Evolutionary conservation across 495 filamentous ascomycete genomes (phyloP).

Genomic region (Daldinia grandis): DNA sequence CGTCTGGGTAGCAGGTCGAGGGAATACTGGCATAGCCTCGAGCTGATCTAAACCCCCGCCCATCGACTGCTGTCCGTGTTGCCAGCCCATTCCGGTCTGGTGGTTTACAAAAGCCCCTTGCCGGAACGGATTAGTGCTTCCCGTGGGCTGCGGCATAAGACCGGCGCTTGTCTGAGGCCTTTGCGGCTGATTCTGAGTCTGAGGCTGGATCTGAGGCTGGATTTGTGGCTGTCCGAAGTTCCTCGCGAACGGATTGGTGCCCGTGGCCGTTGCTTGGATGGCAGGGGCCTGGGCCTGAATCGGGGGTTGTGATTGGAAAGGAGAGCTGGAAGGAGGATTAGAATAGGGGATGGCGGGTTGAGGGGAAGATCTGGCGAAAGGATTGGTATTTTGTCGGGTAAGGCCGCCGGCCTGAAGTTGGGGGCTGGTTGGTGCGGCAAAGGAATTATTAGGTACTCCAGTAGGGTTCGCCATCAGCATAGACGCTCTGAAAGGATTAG

Average conservation of each 20-base stretch:
- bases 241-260: constrained; percentile 76
- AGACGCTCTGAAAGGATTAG: constrained; percentile 90
- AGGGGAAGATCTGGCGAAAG: constrained; percentile 72
- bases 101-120: constrained; percentile 89
- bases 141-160: constrained; percentile 73
- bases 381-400: constrained; percentile 80
- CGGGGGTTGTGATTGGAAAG: constrained; percentile 59
- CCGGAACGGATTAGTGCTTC: constrained; percentile 94
- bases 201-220: constrained; percentile 20
- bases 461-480: constrained; percentile 71
- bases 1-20: constrained; percentile 70
- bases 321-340: constrained; percentile 57
- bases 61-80: constrained; percentile 76
- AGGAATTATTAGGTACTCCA: constrained; percentile 48
- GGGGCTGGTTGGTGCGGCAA: constrained; percentile 46
- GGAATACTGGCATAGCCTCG: constrained; percentile 85
- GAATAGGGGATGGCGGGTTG: constrained; percentile 57
- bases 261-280: constrained; percentile 69
- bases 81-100: constrained; percentile 86
- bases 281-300: constrained; percentile 56
- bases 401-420: constrained; percentile 51
- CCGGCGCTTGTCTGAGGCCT: constrained; percentile 56
- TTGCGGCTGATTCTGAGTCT: constrained; percentile 45
- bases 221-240: constrained; percentile 50
- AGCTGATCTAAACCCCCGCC: constrained; percentile 87